Conservation (phyloP, 345 rosid genomes). For the Brassica rapa region DNA sequence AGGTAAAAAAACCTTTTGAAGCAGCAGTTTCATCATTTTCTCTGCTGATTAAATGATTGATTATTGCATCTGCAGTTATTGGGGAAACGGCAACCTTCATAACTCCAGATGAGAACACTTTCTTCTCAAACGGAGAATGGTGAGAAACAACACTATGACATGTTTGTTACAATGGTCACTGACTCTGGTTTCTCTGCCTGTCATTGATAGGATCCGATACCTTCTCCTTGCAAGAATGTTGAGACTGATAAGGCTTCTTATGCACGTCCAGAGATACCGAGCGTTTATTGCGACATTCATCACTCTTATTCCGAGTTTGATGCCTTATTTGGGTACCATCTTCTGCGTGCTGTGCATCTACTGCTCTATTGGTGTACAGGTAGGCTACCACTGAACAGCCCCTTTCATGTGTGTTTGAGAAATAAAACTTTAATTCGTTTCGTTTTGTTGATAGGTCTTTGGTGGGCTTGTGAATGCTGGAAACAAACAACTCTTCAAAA, state of each 20-base stretch:
- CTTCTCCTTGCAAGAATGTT: constrained; percentile 94
- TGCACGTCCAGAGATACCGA: constrained; percentile 73
- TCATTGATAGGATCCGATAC: constrained; percentile 85
- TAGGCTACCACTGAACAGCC: constrained; percentile 23
- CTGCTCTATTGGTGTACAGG: constrained; percentile 96
- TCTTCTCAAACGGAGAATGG: constrained; percentile 98
- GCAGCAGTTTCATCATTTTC: constrained; percentile 1
- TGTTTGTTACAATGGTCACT: background rate
- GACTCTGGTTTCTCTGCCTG: constrained; percentile 9
- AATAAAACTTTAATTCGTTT: background rate
- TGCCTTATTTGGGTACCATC: constrained; percentile 91
- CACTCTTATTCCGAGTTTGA: constrained; percentile 87
- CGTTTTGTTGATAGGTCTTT: constrained; percentile 55
- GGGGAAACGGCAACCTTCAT: constrained; percentile 91
- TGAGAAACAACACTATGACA: constrained; percentile 36
- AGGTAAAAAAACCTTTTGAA: constrained; percentile 54
- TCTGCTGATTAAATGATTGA: constrained; percentile 7
- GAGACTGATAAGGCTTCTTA: constrained; percentile 80
- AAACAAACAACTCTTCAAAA: constrained; percentile 57
- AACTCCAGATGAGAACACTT: constrained; percentile 59
- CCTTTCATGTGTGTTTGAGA: background rate
- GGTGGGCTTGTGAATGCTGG: constrained; percentile 96
- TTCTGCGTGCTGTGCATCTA: constrained; percentile 86
- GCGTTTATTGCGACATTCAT: constrained; percentile 92
- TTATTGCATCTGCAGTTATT: constrained; percentile 77